These are phyloP conservation scores for Blastobotrys parvus DNA, from an alignment of 805 yeast species.

Conservation along the genomic window DNA sequence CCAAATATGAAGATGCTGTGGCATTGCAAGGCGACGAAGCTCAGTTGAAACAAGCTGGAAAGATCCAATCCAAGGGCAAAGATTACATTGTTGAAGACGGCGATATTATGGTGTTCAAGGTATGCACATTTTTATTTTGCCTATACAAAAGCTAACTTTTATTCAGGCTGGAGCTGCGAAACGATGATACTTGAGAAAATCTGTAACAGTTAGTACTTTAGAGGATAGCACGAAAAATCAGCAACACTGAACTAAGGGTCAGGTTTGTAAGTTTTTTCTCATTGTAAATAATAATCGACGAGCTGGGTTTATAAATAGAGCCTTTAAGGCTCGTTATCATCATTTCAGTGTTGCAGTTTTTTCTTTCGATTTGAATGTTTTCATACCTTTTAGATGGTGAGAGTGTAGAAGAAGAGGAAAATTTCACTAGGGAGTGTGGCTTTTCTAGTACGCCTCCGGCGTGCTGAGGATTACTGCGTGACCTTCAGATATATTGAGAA, in stretches of 20 bases:
- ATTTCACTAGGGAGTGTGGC: no score
- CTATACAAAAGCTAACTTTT: background rate
- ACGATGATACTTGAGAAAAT: background rate
- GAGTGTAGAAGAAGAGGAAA: no score
- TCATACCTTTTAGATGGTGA: no score
- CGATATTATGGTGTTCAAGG: constrained; percentile 67
- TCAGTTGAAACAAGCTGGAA: constrained; percentile 48
- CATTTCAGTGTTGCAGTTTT: no score
- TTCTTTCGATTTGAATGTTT: no score
- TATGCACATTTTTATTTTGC: background rate
- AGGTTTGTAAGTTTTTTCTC: constrained; percentile 12
- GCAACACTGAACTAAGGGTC: no score
- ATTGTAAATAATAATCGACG: constrained; percentile 12
- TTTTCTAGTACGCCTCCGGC: no score
- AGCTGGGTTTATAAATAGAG: constrained; percentile 14
- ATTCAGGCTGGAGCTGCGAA: background rate
- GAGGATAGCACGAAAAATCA: no score
- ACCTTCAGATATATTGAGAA: no score
- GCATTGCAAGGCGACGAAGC: constrained; percentile 43
- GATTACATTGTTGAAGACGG: constrained; percentile 77
- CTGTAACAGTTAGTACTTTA: no score
- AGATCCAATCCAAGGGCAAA: constrained; percentile 62
- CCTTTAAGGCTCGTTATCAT: constrained; percentile 11
- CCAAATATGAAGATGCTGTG: constrained; percentile 54
- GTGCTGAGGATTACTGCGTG: no score